These are phyloP conservation scores for Exophiala sp. DNA, from an alignment of 2,329 filamentous ascomycete genomes.

Conservation along the genomic window DNA sequence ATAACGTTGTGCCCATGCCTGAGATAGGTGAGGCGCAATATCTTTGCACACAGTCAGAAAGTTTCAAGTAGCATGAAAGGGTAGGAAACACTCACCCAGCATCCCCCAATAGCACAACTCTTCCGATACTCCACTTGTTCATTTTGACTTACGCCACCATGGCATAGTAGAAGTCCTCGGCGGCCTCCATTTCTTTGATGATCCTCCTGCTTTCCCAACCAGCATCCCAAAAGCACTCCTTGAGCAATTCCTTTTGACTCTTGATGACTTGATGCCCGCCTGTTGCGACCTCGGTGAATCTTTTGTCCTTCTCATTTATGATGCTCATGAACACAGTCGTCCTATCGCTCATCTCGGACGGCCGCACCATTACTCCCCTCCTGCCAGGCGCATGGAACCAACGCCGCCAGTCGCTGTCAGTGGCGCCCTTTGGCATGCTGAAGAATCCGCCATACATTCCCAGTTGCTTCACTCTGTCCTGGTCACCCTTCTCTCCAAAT, in stretches of 20 bases:
- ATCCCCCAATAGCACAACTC: constrained; percentile 26
- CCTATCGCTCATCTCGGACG: constrained; percentile 23
- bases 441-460: constrained; percentile 41
- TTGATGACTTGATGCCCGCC: constrained; percentile 19
- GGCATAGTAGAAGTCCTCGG: constrained; percentile 47
- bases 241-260: constrained; percentile 32
- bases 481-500: constrained; percentile 28
- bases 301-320: constrained; percentile 29
- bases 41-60: neutral
- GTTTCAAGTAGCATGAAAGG: neutral
- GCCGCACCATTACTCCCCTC: constrained; percentile 26
- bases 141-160: constrained; percentile 33
- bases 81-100: constrained; percentile 5
- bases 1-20: constrained; percentile 23
- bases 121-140: constrained; percentile 34
- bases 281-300: constrained; percentile 20
- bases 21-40: constrained; percentile 21
- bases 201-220: constrained; percentile 40
- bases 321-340: constrained; percentile 31
- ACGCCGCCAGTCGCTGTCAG: constrained; percentile 22
- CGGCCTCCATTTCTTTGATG: constrained; percentile 39
- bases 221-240: constrained; percentile 33
- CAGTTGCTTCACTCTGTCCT: constrained; percentile 31
- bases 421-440: constrained; percentile 34
- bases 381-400: constrained; percentile 27